These are phyloP conservation scores for Aspergillus costaricaensis DNA, from an alignment of 2,329 filamentous ascomycete species.

Conservation along the genomic window DNA sequence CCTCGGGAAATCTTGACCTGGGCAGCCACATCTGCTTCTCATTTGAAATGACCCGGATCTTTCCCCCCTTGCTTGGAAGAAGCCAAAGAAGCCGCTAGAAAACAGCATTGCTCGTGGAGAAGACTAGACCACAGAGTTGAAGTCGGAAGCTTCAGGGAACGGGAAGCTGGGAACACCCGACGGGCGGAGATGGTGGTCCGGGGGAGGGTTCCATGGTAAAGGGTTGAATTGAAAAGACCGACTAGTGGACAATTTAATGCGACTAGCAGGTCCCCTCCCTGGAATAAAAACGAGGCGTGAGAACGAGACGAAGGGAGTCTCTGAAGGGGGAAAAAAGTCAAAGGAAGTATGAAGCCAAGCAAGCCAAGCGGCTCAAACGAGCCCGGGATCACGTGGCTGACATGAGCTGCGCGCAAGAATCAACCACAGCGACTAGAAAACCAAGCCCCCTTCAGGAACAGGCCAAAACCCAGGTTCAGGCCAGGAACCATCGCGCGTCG, in stretches of 20 bases:
- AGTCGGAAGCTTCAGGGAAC: neutral
- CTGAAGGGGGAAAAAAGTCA: neutral
- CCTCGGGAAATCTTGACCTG: neutral
- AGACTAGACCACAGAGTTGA: neutral
- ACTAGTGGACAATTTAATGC: too few relatives aligned
- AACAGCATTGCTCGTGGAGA: neutral
- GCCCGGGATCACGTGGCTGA: constrained; percentile 7
- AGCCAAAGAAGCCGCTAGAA: neutral
- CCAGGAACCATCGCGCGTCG: neutral
- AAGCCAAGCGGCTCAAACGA: constrained; percentile 2
- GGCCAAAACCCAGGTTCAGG: neutral
- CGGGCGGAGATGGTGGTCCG: neutral
- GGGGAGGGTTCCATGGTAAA: neutral
- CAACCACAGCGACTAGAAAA: neutral
- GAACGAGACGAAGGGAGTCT: neutral
- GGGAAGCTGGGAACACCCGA: neutral
- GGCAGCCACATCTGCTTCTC: neutral
- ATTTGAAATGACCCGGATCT: neutral
- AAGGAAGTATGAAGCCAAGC: neutral
- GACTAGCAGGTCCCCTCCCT: neutral
- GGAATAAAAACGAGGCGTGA: too few relatives aligned
- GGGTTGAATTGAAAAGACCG: neutral
- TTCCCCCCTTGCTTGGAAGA: neutral
- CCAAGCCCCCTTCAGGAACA: neutral
- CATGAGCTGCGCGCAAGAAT: neutral